Base-by-base conservation (phyloP, 805 yeast genomes). In the Wickerhamiella occidentalis region DNA sequence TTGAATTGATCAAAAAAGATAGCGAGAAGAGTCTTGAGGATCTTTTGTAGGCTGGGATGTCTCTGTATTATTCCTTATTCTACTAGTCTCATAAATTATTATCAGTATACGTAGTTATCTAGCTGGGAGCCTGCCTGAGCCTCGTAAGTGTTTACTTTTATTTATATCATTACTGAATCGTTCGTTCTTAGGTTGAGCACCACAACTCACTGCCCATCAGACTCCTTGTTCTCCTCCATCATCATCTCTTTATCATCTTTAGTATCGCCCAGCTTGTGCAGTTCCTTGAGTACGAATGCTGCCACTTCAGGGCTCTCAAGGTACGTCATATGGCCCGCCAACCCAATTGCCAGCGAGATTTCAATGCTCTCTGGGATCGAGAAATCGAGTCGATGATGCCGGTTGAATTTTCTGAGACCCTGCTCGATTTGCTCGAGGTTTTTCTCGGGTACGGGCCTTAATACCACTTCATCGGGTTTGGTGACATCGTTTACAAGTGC, bases 281-380 rank as follows among this genome's bases (percentile, higher is more conserved):
- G 61, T 60, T 86, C 87, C 43, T 69, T 71, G 61, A 88, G 64
- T 4, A 90, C 63, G 56, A 90, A 88, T 0, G 81, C 82, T 0
- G 94, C 87, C 33, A 90, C 79, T 58, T 87, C 87, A 46, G 78
- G 73, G 56, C 86, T 94, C 60, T 86, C 95, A 61, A 90, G 81
- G 63, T 90, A 90, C 43, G 85, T 78, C 12, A 85, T 78, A 64
- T 90, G 98, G 0, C 95, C 86, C 51, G 82, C 84, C 3, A 87
- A 68, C 0, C 95, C 92, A 2, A 86, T 76, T 9, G 90, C 71
- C 30, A 86, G 64, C 25, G 94, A 83, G 18, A 87, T 74, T 57
- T 87, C 95, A 19, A 81, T 71, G 8, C 90, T 85, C 61, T 80
- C 82, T 2, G 85, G 85, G 21, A 90, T 67, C 2, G 80, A 72